Base-by-base conservation (phyloP, 192 early-diverging fungal genomes). In the Gigaspora rosea region DNA sequence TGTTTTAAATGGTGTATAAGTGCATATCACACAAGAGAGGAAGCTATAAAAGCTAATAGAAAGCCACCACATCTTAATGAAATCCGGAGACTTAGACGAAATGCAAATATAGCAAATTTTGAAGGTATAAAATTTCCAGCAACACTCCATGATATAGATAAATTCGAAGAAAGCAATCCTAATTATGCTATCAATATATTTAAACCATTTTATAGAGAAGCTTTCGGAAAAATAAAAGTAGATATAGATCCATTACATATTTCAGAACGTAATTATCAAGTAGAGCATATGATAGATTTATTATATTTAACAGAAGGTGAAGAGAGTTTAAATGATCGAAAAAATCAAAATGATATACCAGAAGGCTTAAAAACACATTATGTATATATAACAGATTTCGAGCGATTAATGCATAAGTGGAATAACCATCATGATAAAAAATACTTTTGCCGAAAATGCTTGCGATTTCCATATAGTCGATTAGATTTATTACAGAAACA, bases 241-340 rank as follows among this genome's bases (percentile, higher is more conserved):
- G 18, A 70, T 27, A n/a, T 71, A 22, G 69, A 49, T 13, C 69
- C 69, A 8, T n/a, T 71, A 6, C 20, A 33, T 11, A 71, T 71
- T 0, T 71, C 69, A 0, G 51, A 71, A 56, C 10, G 20, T 2
- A 71, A 71, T 71, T 71, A 71, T 71, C 51, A 36, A 36, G 20
- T 48, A 4, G 27, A 71, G 8, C 20, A 71, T 33, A 51, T 71
- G 4, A 50, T 71, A 36, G 69, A 71, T 1, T 32, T 71, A 36
- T 50, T 71, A 32, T 71, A 50, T 13, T 54, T 71, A 50, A 71
- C 50, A 12, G n/a, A 71, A 56, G 69, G 50, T 56, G 69, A 71
- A 15, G 69, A 71, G 33, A 36, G 0, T 33, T 52, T 71, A 51
- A 71, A 20, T 20, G 50, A 71, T 18, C 18, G 49, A 50, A 20